Conservation (phyloP, 2,329 filamentous ascomycete species). For the Chalaropsis ovoidea region DNA sequence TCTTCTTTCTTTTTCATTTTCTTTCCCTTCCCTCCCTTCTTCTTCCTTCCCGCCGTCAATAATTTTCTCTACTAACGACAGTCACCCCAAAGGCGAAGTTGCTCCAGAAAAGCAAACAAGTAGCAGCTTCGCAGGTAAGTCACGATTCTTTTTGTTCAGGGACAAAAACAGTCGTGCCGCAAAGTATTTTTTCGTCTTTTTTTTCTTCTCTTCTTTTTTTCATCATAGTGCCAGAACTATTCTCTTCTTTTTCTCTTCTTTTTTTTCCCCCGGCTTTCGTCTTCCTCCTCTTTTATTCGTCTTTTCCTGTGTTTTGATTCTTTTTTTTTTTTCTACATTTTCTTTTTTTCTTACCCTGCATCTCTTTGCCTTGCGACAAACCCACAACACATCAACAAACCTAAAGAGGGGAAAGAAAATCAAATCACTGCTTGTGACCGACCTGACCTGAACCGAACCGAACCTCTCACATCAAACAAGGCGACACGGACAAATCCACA, state of each 20-base stretch:
- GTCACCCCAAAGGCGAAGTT: background rate
- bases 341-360: constrained; percentile 7
- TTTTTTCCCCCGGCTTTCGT: constrained; percentile 15
- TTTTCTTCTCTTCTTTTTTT: constrained; percentile 18
- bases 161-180: constrained; percentile 5
- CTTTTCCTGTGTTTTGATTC: constrained; percentile 3
- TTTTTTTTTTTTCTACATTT: constrained; percentile 6
- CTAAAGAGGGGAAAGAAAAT: constrained; percentile 11
- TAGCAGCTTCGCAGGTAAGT: constrained; percentile 14
- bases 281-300: constrained; percentile 13
- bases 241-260: constrained; percentile 20
- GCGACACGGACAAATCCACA: background rate
- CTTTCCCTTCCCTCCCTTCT: constrained; percentile 8
- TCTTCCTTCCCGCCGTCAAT: constrained; percentile 13
- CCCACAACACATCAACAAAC: constrained; percentile 2
- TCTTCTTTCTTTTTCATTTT: background rate
- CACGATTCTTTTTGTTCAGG: background rate
- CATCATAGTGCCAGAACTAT: background rate
- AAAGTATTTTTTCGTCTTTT: constrained; percentile 18
- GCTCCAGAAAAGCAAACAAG: background rate
- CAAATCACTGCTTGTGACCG: background rate
- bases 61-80: constrained; percentile 14
- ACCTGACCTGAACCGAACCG: background rate
- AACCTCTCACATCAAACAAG: background rate
- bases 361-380: constrained; percentile 15